These are phyloP conservation scores for Pseudoturritis turrita DNA, from an alignment of 345 rosid species.

Conservation along the genomic window DNA sequence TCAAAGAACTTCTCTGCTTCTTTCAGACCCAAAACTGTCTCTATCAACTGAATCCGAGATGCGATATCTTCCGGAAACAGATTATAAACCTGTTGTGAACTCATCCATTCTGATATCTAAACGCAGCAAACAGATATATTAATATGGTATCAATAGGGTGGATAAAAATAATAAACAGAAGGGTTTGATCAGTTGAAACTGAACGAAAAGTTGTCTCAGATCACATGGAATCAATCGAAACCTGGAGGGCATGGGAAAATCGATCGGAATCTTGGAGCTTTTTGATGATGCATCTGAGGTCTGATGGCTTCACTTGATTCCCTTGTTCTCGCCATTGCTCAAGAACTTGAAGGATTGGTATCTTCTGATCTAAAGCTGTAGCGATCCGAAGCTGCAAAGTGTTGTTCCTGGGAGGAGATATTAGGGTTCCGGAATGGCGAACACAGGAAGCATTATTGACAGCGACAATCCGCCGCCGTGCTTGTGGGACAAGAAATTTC, in stretches of 20 bases:
- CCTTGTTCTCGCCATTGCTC: slow-evolving; percentile 19
- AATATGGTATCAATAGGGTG: neutral
- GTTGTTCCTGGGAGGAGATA: slow-evolving; percentile 4
- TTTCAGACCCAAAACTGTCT: slow-evolving; percentile 6
- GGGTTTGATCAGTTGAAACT: neutral
- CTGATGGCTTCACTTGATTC: slow-evolving; percentile 12
- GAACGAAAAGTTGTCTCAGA: neutral
- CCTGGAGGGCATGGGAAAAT: slow-evolving; percentile 12
- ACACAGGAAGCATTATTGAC: neutral
- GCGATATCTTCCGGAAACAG: slow-evolving; percentile 6
- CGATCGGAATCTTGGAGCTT: slow-evolving; percentile 10
- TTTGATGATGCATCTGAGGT: slow-evolving; percentile 17
- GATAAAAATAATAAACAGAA: neutral
- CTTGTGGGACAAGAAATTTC: neutral
- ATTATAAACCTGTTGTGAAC: neutral
- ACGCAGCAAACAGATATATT: neutral
- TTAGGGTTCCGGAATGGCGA: slow-evolving; percentile 9
- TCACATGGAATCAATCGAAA: neutral
- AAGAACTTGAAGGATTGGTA: slow-evolving; percentile 1
- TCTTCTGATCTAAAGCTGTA: slow-evolving; percentile 5
- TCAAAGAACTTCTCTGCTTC: slow-evolving; percentile 17
- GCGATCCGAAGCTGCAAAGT: neutral
- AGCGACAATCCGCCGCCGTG: neutral
- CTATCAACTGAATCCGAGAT: neutral
- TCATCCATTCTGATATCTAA: slow-evolving; percentile 17